These are phyloP conservation scores for Zymoseptoria pseudotritici DNA, from an alignment of 2,329 filamentous ascomycete species.

Conservation along the genomic window DNA sequence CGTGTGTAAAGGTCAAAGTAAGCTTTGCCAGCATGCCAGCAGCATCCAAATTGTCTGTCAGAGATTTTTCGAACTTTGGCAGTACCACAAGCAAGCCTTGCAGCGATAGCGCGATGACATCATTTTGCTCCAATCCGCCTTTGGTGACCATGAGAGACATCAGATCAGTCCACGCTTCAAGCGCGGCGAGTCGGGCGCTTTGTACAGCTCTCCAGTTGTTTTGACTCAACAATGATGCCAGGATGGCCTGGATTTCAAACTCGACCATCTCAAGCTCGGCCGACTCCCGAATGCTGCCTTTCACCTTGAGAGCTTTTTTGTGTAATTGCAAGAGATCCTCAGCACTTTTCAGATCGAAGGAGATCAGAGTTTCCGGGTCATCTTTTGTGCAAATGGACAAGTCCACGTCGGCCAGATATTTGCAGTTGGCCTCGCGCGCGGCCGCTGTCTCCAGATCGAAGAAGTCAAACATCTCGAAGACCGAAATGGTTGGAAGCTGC, in stretches of 20 bases:
- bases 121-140: constrained; percentile 67
- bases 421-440: constrained; percentile 37
- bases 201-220: constrained; percentile 57
- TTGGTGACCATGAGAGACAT: constrained; percentile 75
- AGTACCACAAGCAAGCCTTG: constrained; percentile 81
- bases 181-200: constrained; percentile 54
- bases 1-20: constrained; percentile 64
- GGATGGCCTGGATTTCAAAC: constrained; percentile 52
- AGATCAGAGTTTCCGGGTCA: constrained; percentile 47
- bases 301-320: constrained; percentile 52
- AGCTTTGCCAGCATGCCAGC: constrained; percentile 70
- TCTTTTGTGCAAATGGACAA: constrained; percentile 57
- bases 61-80: constrained; percentile 74
- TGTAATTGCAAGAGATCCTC: constrained; percentile 67
- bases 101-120: constrained; percentile 77
- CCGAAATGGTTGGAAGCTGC: constrained; percentile 59
- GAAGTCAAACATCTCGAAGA: constrained; percentile 94
- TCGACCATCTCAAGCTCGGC: constrained; percentile 40
- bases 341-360: constrained; percentile 65
- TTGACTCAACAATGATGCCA: constrained; percentile 54
- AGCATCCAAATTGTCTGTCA: constrained; percentile 60
- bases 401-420: constrained; percentile 59
- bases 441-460: constrained; percentile 55
- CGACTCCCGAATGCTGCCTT: constrained; percentile 28
- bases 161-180: constrained; percentile 79